Conservation (phyloP, 768 basidiomycete species). For the Gymnopilus dilepis region DNA sequence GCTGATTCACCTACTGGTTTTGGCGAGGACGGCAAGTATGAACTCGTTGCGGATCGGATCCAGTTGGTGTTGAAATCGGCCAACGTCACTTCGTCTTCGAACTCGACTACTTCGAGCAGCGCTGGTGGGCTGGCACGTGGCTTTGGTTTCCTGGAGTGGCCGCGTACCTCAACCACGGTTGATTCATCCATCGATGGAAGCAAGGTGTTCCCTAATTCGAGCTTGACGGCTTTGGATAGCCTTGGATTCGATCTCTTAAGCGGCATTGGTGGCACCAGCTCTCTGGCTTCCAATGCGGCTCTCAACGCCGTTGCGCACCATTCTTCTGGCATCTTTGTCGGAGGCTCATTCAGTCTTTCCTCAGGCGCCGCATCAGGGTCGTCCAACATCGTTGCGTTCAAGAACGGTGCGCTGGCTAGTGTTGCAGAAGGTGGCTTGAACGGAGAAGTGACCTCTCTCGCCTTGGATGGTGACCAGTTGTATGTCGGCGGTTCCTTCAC, state of each 20-base stretch:
- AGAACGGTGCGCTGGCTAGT: slow-evolving; percentile 56
- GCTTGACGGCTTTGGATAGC: slow-evolving; percentile 69
- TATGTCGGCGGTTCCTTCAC: slow-evolving; percentile 91
- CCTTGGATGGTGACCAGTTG: slow-evolving; percentile 64
- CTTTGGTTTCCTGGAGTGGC: slow-evolving; percentile 94
- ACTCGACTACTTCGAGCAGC: slow-evolving; percentile 35
- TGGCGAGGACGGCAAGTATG: slow-evolving; percentile 71
- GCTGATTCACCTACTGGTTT: slow-evolving; percentile 65
- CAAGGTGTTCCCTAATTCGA: slow-evolving; percentile 64
- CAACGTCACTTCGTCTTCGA: slow-evolving; percentile 43
- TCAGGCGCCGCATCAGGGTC: slow-evolving; percentile 59
- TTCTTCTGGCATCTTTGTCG: slow-evolving; percentile 74
- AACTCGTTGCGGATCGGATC: slow-evolving; percentile 87
- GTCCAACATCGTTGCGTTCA: slow-evolving; percentile 77
- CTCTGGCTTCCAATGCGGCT: slow-evolving; percentile 40
- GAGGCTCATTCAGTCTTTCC: slow-evolving; percentile 73
- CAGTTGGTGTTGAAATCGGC: slow-evolving; percentile 76
- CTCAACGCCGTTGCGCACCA: slow-evolving; percentile 69
- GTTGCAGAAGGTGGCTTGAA: slow-evolving; percentile 77
- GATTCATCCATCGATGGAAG: slow-evolving; percentile 58
- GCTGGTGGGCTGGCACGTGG: slow-evolving; percentile 45
- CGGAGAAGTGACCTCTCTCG: slow-evolving; percentile 73
- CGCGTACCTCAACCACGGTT: slow-evolving; percentile 46
- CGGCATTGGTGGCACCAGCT: slow-evolving; percentile 56
- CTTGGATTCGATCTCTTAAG: slow-evolving; percentile 66